These are phyloP conservation scores for Trichoderma koningii DNA, from an alignment of 2,329 filamentous ascomycete species.

Conservation along the genomic window DNA sequence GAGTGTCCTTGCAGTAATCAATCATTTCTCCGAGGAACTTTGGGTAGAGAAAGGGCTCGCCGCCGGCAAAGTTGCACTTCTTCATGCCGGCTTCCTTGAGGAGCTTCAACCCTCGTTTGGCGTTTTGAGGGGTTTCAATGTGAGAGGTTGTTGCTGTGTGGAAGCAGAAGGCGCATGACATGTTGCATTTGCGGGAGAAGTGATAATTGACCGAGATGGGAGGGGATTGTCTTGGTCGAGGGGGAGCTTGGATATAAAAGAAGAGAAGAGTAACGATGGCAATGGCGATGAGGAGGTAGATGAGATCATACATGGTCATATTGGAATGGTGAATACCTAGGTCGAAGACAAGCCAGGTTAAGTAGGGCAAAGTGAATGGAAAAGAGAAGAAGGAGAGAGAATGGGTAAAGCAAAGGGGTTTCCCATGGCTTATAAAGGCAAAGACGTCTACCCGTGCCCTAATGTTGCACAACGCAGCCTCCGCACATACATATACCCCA, in stretches of 20 bases:
- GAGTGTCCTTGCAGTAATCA: not conserved
- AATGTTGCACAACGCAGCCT: not conserved
- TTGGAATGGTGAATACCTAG: too few relatives aligned
- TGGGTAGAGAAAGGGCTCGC: slow-evolving; percentile 2
- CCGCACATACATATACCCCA: not conserved
- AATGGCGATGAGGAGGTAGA: not conserved
- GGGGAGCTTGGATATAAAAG: not conserved
- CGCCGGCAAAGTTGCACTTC: slow-evolving; percentile 12
- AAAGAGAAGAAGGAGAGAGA: not conserved
- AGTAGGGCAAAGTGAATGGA: too few relatives aligned
- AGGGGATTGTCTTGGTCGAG: not conserved
- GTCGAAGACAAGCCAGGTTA: too few relatives aligned
- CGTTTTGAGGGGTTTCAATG: not conserved
- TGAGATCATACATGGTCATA: not conserved
- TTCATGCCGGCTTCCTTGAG: slow-evolving; percentile 8
- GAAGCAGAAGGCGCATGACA: not conserved
- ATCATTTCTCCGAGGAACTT: not conserved
- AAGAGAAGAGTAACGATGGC: not conserved
- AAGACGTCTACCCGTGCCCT: not conserved
- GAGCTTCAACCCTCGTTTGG: not conserved
- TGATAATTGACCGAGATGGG: slow-evolving; percentile 8
- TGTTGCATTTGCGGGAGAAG: not conserved
- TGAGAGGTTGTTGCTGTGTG: not conserved
- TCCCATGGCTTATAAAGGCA: not conserved
- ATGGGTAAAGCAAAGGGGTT: not conserved